Evolutionary conservation across 345 rosid genomes (phyloP), one percentile per base, ranked within the genome.

Genomic region (Rhodamnia rubescens): DNA sequence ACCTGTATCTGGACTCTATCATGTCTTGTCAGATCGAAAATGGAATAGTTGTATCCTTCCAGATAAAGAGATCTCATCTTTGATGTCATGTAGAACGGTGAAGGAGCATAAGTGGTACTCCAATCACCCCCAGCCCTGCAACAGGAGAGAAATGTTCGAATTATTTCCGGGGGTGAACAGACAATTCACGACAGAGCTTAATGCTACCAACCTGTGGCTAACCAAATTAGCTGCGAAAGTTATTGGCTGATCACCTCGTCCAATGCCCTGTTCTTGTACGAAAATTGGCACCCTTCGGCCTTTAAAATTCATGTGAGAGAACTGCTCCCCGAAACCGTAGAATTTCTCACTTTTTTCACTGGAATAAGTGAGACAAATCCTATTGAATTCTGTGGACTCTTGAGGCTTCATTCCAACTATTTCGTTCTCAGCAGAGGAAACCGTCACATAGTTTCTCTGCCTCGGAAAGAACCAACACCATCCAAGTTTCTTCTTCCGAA

Each of bases 21-120:
- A 6, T 52, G 87, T 54, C 88, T 87, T 80, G 97, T 93, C 27
- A 94, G 88, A 85, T 94, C 97, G 55, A 94, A 94, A 44, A 93
- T 86, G n/a, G 97, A 92, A 85, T 94, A 94, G 83, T 88, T 86
- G 88, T 93, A 92, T 78, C 95, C 97, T 89, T 93, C 91, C 85
- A 94, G 92, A 90, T 94, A 94, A 74, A 94, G 93, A 85, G 95
- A 94, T 89, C 87, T 91, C 97, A 93, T 94, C 81, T 89, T 89
- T 12, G 97, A 94, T 47, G 95, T 94, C 91, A 94, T 91, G 88
- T 94, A 93, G 87, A 93, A 94, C 51, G 97, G 97, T 36, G 97
- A 94, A 88, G 97, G 97, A 85, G 97, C 97, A 85, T 94, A 94
- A 82, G 97, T 94, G 21, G 95, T 94, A 59, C 92, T 94, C 95